A percentile compares a stretch with the other conserved stretches of the same genome.
Evolutionary conservation across 148 eudicot genomes (phyloP).

Genomic region (Fagopyrum esculentum): DNA sequence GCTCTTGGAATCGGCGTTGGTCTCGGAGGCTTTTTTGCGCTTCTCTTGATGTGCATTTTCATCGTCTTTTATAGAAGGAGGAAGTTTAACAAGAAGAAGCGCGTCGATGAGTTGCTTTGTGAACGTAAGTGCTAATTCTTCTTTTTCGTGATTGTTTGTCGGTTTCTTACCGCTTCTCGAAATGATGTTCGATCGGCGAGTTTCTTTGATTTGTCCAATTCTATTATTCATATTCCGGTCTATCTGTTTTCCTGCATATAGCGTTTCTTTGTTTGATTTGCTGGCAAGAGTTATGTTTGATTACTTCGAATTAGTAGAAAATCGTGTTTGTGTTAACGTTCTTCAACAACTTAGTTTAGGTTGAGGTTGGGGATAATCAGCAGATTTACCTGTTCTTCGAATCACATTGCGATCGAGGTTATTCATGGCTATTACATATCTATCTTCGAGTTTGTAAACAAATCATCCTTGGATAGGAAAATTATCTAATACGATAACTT

Average conservation of each 20-base stretch:
- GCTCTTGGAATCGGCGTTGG: conserved; percentile 61
- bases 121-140: background rate
- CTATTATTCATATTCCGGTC: too few relatives aligned
- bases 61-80: conserved; percentile 40
- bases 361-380: background rate
- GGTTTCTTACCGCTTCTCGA: background rate
- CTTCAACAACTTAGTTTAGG: background rate
- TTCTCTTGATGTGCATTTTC: conserved; percentile 44
- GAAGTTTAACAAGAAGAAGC: conserved; percentile 21
- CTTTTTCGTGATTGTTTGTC: background rate
- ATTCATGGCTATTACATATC: background rate
- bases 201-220: background rate
- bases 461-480: background rate
- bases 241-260: background rate
- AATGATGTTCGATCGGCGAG: background rate
- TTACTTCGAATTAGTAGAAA: background rate
- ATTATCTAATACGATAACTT: background rate
- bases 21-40: conserved; percentile 56
- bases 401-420: background rate
- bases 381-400: background rate
- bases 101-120: conserved; percentile 6
- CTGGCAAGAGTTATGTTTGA: background rate
- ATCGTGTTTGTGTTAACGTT: background rate
- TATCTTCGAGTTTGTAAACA: background rate
- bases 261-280: background rate